Base-by-base conservation (phyloP, 148 eudicot genomes). In the Diospyros kaki region DNA sequence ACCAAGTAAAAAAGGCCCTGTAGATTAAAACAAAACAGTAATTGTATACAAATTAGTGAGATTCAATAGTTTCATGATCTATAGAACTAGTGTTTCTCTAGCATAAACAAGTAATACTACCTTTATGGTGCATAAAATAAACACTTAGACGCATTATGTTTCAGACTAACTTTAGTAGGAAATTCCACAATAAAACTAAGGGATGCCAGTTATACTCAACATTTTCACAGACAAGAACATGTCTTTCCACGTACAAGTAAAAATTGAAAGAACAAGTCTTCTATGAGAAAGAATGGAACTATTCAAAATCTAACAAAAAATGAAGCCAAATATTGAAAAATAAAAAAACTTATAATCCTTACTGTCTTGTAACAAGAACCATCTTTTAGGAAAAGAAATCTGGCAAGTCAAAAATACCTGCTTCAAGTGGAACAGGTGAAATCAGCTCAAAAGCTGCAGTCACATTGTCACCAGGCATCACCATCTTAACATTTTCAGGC, bases 361-460 rank as follows among this genome's bases (percentile, higher is more conserved):
- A 4, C 2, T 51, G 14, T 39, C 28, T 13, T 46, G 15, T 59
- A 17, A 6, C 86, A 4, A 89, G 28, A 50, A 3, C 15, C 55
- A 43, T 54, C 45, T 8, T 54, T 7, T 54, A 55, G n/a, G 41
- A 70, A 70, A 4, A 6, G 41, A 70, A 3, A 6, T 17, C 10
- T 13, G 40, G 62, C 15, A 28, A 77, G 77, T 72, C 39, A 51
- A 65, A 81, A 78, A 51, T 18, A 91, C 96, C 96, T 84, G 83
- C 76, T 80, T 91, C 96, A 61, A 90, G 88, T 75, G 96, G 92
- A 79, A 90, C 83, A 3, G 96, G 28, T 28, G 28, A 28, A 28
- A 28, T 28, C 28, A 28, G 28, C 28, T 28, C 28, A 28, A 28
- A 28, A 74, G 77, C 79, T 78, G 96, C 98, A 78, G 90, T 85